These are phyloP conservation scores for Penicillium thymicola DNA, from an alignment of 2,329 filamentous ascomycete species.

Conservation along the genomic window DNA sequence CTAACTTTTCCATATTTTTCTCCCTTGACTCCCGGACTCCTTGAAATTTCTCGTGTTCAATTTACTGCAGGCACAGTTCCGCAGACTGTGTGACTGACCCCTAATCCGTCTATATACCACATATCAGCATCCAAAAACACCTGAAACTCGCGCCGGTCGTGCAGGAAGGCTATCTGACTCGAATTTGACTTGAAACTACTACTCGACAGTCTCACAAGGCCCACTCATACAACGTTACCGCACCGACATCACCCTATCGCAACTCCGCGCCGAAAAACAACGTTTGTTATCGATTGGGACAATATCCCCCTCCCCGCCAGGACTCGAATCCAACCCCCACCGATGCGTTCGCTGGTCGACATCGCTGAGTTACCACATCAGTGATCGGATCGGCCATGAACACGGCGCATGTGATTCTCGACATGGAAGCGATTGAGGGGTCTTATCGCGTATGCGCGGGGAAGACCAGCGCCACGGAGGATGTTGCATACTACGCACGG, in stretches of 20 bases:
- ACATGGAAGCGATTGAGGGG: constrained; percentile 16
- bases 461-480: background rate
- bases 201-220: background rate
- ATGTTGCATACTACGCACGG: background rate
- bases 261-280: background rate
- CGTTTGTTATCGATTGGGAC: background rate
- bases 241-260: background rate
- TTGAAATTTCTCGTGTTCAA: background rate
- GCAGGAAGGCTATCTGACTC: constrained; percentile 14
- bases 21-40: background rate
- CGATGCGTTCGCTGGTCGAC: constrained; percentile 17
- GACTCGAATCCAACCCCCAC: constrained; percentile 5
- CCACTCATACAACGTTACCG: background rate
- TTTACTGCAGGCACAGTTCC: background rate
- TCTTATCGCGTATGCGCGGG: constrained; percentile 2
- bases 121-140: constrained; percentile 8
- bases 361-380: constrained; percentile 12
- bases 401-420: constrained; percentile 11
- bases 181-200: background rate
- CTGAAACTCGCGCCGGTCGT: constrained; percentile 21
- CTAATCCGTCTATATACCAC: background rate
- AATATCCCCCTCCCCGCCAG: constrained; percentile 1
- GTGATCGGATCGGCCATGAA: constrained; percentile 6
- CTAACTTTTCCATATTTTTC: constrained; percentile 2
- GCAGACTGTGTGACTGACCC: background rate